Base-by-base conservation (phyloP, 1,139 yeast genomes). In the Kurtzmaniella quercitrusa region DNA sequence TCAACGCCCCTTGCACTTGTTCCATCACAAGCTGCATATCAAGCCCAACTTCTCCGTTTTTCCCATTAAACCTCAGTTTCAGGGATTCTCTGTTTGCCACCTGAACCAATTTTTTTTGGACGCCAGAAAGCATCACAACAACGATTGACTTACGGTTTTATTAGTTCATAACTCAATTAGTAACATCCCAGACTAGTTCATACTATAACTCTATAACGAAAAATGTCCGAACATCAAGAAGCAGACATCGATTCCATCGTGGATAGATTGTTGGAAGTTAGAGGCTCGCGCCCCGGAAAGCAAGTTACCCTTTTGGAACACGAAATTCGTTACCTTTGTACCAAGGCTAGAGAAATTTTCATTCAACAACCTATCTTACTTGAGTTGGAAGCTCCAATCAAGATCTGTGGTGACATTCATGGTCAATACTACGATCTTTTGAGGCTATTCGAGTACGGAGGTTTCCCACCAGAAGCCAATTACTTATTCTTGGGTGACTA, bases 391-490 rank as follows among this genome's bases (percentile, higher is more conserved):
- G 98, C 98, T 21, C 98, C 98, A 44, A 91, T 93, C 60, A 93
- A 93, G 68, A 84, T 84, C 53, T 72, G 84, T 70, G 98, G 98
- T 65, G 98, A 93, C 65, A 89, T 93, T 58, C 98, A 93, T 65
- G 98, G 98, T 46, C 98, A 93, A 68, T 93, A 91, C 66, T 91
- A 91, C 61, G 98, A 93, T 68, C 78, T 93, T 59, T 78, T 93
- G 64, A 85, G 98, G 68, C 79, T 93, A 56, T 91, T 93, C 60
- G 98, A 93, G 71, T 89, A 91, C 61, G 98, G 98, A 54, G 98
- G 98, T 5, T 93, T 91, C 75, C 98, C 98, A 3, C 98, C 98
- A n/a, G 96, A 89, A 65, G 95, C 97, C 23, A 91, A 91, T 70
- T 91, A 91, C 67, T 74, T 91, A 57, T 93, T 93, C 62, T 71